These are phyloP conservation scores for Fusarium sp. DNA, from an alignment of 2,329 filamentous ascomycete genomes.

Conservation along the genomic window DNA sequence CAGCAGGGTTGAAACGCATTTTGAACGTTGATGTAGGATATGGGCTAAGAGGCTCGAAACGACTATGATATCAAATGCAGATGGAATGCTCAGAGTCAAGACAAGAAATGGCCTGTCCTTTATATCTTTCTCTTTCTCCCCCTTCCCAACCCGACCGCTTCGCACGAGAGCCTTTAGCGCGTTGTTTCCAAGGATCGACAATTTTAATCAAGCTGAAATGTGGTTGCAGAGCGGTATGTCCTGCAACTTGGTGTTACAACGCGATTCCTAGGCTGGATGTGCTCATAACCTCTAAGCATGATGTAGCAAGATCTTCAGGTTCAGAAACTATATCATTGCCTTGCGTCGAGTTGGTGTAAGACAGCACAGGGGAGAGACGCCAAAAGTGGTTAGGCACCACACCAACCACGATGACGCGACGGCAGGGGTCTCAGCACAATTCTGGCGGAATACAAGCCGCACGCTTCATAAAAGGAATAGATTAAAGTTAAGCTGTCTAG, in stretches of 20 bases:
- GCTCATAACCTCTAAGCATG: constrained; percentile 2
- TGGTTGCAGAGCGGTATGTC: not conserved
- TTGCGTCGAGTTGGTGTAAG: not conserved
- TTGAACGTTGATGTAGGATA: not conserved
- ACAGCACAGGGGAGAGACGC: not conserved
- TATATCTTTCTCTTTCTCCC: not conserved
- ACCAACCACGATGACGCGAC: not conserved
- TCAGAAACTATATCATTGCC: not conserved
- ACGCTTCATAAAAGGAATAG: too few relatives aligned
- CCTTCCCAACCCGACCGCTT: too few relatives aligned
- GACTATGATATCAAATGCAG: not conserved
- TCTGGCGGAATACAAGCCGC: too few relatives aligned
- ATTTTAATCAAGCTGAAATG: not conserved
- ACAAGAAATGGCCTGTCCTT: not conserved
- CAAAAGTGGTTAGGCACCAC: not conserved
- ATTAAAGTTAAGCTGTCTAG: too few relatives aligned
- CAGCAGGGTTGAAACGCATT: constrained; percentile 19
- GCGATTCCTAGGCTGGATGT: constrained; percentile 2
- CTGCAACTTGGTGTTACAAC: constrained; percentile 3
- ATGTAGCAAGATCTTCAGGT: constrained; percentile 4
- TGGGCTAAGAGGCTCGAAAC: not conserved
- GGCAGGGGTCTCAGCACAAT: not conserved
- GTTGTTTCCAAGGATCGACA: not conserved
- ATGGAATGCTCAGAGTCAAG: not conserved
- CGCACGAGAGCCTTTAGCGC: not conserved